Percentiles rank a stretch among this genome's conserved stretches.
Conservation (phyloP, 768 basidiomycete species). For the Naganishia vishniacii region DNA sequence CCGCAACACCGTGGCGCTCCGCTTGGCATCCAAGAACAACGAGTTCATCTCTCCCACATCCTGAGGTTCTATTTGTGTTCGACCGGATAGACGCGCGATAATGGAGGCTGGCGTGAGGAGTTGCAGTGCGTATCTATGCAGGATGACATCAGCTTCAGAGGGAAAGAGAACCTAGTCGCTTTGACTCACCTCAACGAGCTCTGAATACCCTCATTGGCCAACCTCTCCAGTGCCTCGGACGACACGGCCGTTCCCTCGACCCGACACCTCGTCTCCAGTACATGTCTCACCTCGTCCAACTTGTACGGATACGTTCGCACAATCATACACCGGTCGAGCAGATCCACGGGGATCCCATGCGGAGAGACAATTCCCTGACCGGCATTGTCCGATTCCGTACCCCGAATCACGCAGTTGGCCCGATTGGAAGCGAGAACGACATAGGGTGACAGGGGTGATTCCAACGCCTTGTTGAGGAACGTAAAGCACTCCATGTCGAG, state of each 20-base stretch:
- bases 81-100: conserved; percentile 68
- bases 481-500: conserved; percentile 99
- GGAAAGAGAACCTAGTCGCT: background rate
- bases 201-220: conserved; percentile 75
- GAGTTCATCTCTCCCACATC: conserved; percentile 92
- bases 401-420: conserved; percentile 83
- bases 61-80: conserved; percentile 73
- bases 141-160: conserved; percentile 12
- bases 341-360: conserved; percentile 88
- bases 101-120: conserved; percentile 86
- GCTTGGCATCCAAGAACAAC: conserved; percentile 88
- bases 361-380: conserved; percentile 71
- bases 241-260: conserved; percentile 78
- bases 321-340: conserved; percentile 91
- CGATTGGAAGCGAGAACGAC: conserved; percentile 96
- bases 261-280: conserved; percentile 76
- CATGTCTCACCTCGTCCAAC: conserved; percentile 75
- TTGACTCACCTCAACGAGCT: conserved; percentile 66
- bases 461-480: conserved; percentile 87
- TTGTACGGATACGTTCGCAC: conserved; percentile 83
- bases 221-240: conserved; percentile 66
- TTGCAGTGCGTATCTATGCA: conserved; percentile 72
- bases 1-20: conserved; percentile 38
- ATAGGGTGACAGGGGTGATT: conserved; percentile 94
- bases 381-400: conserved; percentile 58